These are phyloP conservation scores for Leishmania martiniquensis DNA, from an alignment of 208 protist species.

Conservation along the genomic window DNA sequence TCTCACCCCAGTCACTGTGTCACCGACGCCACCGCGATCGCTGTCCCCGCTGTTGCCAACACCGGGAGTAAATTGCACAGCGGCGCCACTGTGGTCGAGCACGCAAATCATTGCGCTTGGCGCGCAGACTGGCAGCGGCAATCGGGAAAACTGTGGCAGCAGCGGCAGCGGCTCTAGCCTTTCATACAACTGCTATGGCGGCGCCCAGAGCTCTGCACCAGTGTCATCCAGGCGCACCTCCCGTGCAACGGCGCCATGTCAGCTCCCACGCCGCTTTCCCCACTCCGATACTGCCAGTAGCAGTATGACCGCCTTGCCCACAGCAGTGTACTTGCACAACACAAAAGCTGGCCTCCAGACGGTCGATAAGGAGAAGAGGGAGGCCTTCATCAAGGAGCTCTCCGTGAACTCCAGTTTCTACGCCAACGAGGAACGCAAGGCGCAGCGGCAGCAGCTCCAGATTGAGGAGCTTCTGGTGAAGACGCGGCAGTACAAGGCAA, in stretches of 20 bases:
- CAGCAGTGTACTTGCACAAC: constrained; percentile 54
- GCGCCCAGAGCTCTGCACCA: neutral
- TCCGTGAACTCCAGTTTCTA: constrained; percentile 72
- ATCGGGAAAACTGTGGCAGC: neutral
- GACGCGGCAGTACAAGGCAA: constrained; percentile 33
- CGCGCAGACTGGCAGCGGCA: too few relatives aligned
- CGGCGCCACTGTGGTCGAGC: neutral
- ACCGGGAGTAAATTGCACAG: neutral
- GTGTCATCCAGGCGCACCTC: neutral
- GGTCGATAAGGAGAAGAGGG: constrained; percentile 60
- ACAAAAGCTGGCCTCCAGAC: constrained; percentile 71
- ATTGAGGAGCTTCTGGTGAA: constrained; percentile 48
- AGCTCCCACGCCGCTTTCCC: neutral
- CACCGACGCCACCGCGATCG: neutral
- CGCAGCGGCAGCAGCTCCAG: constrained; percentile 34
- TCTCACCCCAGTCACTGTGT: neutral
- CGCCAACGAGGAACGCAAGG: constrained; percentile 73
- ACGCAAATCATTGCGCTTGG: neutral
- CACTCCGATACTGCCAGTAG: neutral
- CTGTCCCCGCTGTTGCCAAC: neutral
- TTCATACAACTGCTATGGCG: neutral
- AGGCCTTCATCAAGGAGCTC: constrained; percentile 52
- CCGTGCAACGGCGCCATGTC: neutral
- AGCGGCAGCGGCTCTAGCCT: neutral
- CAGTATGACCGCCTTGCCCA: neutral